Percentiles rank a stretch among this genome's conserved stretches.
Evolutionary conservation across 176 grass and related monocot species (phyloP).

Genomic region (Avena atlantica): DNA sequence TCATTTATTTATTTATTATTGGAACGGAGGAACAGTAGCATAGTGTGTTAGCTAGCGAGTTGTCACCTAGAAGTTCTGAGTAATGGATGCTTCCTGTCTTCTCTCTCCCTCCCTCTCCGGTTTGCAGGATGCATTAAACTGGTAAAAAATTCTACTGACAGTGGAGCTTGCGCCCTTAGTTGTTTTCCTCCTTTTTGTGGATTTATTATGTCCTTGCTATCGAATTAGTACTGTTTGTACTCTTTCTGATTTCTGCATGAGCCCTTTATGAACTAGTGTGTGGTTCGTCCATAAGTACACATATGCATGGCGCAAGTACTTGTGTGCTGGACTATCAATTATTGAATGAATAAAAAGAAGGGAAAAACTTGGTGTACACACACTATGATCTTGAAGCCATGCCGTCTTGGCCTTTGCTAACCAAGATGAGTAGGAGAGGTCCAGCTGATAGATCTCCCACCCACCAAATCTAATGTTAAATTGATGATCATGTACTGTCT

Average conservation of each 20-base stretch:
- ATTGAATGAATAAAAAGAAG: too few relatives aligned
- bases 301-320: conserved; percentile 5
- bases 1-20: neutral
- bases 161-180: neutral
- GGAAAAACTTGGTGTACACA: too few relatives aligned
- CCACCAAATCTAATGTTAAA: conserved; percentile 18
- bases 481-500: neutral
- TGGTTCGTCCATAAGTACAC: neutral
- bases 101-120: neutral
- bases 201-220: neutral
- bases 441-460: neutral
- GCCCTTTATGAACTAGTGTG: neutral
- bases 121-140: neutral
- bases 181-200: neutral
- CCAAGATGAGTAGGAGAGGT: conserved; percentile 17
- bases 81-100: conserved; percentile 7
- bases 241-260: neutral
- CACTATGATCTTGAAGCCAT: neutral
- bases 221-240: neutral
- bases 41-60: conserved; percentile 26
- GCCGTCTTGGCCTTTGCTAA: conserved; percentile 18
- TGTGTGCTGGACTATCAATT: neutral
- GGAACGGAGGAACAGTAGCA: neutral
- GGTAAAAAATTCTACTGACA: neutral
- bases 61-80: neutral